Evolutionary conservation across 345 rosid species (phyloP).

Genomic region (Dovyalis caffra): DNA sequence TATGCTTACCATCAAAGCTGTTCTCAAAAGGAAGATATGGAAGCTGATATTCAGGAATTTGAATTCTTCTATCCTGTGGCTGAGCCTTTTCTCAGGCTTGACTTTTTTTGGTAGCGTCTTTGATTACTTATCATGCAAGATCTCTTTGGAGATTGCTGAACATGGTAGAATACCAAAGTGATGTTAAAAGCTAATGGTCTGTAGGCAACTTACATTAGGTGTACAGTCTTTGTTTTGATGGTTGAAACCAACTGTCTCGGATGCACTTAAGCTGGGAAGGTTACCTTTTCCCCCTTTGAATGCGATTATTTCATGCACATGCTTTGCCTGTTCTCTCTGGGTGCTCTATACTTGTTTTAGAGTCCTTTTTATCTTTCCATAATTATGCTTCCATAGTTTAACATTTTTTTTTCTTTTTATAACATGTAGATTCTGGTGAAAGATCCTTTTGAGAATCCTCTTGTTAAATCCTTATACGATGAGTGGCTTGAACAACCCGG

Average conservation of each 20-base stretch:
- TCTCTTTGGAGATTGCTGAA: background rate
- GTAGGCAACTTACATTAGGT: background rate
- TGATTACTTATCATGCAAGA: background rate
- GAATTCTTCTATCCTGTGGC: background rate
- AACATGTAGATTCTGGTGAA: constrained; percentile 47
- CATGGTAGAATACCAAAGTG: background rate
- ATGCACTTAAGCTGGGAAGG: background rate
- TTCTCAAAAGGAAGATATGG: background rate
- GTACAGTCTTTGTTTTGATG: background rate
- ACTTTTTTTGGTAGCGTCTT: background rate
- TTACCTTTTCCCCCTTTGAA: background rate
- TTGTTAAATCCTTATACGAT: constrained; percentile 57
- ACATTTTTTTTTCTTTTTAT: background rate
- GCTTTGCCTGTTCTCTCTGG: background rate
- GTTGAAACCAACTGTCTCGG: background rate
- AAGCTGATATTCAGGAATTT: background rate
- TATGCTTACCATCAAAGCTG: background rate
- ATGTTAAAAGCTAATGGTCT: background rate
- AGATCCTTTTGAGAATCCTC: constrained; percentile 74
- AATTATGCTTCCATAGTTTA: background rate
- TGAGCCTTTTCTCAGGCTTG: background rate
- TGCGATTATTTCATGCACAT: background rate
- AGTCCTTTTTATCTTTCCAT: background rate
- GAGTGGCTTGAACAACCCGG: constrained; percentile 94
- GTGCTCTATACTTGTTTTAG: background rate